Percentiles rank a stretch among this genome's conserved stretches.
These are phyloP conservation scores for Penicillium psychrofluorescens DNA, from an alignment of 495 filamentous ascomycete species.

Conservation along the genomic window DNA sequence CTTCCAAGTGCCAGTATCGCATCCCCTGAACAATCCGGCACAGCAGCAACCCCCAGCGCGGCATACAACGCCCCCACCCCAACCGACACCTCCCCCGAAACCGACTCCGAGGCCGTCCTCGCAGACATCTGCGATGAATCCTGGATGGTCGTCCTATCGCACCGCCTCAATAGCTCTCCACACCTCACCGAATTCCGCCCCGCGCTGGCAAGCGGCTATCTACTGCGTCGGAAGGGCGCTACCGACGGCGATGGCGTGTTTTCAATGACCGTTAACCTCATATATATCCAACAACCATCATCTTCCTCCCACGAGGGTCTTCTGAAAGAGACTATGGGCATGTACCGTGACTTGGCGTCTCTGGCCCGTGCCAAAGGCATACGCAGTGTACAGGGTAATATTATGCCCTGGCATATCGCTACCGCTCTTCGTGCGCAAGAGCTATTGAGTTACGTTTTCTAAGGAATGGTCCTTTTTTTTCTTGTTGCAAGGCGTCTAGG, in stretches of 20 bases:
- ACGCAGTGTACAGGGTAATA: conserved; percentile 51
- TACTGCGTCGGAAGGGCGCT: conserved; percentile 64
- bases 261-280: conserved; percentile 57
- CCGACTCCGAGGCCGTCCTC: conserved; percentile 67
- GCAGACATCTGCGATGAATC: conserved; percentile 73
- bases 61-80: conserved; percentile 48
- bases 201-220: conserved; percentile 62
- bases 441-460: conserved; percentile 39
- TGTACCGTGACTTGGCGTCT: conserved; percentile 68
- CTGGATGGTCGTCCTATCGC: conserved; percentile 67
- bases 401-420: conserved; percentile 80
- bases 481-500: conserved; percentile 8
- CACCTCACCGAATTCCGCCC: conserved; percentile 57
- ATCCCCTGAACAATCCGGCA: conserved; percentile 35
- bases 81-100: conserved; percentile 44
- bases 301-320: conserved; percentile 45
- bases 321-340: conserved; percentile 63
- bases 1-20: conserved; percentile 36
- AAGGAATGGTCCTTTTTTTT: conserved; percentile 5
- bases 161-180: conserved; percentile 62
- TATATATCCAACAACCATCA: conserved; percentile 46
- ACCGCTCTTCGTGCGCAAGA: conserved; percentile 61
- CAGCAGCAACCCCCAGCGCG: conserved; percentile 25
- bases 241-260: conserved; percentile 55
- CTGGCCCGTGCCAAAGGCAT: conserved; percentile 66